These are phyloP conservation scores for Canariomyces notabilis DNA, from an alignment of 2,329 filamentous ascomycete genomes.

Conservation along the genomic window DNA sequence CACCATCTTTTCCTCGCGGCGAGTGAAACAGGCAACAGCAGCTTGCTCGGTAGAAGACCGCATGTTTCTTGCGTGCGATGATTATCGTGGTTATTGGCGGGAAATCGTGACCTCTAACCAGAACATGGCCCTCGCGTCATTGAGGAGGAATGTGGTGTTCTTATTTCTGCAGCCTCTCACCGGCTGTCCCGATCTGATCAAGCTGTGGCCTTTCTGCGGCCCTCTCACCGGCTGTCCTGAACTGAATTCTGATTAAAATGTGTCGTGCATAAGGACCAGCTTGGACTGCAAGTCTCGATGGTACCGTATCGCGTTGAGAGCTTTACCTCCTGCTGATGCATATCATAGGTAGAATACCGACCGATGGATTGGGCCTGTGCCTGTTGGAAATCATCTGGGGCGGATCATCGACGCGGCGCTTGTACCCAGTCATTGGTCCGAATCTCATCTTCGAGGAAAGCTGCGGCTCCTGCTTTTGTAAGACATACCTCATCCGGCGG, in stretches of 20 bases:
- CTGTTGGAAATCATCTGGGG: too few species aligned
- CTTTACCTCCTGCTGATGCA: background rate
- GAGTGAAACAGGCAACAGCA: conserved; percentile 1
- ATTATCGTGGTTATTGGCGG: conserved; percentile 2
- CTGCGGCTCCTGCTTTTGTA: too few species aligned
- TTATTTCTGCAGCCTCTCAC: conserved; percentile 1
- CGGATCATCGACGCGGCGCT: too few species aligned
- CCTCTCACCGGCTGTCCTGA: background rate
- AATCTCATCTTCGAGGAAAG: too few species aligned
- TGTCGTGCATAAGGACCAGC: too few species aligned
- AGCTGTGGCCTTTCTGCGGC: background rate
- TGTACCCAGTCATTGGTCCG: too few species aligned
- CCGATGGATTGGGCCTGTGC: background rate
- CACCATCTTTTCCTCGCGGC: conserved; percentile 17
- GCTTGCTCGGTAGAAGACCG: background rate
- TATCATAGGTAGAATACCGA: background rate
- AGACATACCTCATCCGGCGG: too few species aligned
- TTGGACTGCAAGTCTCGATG: too few species aligned
- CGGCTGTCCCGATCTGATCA: background rate
- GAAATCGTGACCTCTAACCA: conserved; percentile 1
- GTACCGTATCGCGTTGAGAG: background rate
- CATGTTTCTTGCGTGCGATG: background rate
- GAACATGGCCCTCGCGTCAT: too few species aligned
- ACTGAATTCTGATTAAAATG: background rate
- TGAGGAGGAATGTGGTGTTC: conserved; percentile 1